Evolutionary conservation across 2,329 filamentous ascomycete species (phyloP), one percentile per base, ranked within the genome.

Genomic region (Rhynchosporium secalis): DNA sequence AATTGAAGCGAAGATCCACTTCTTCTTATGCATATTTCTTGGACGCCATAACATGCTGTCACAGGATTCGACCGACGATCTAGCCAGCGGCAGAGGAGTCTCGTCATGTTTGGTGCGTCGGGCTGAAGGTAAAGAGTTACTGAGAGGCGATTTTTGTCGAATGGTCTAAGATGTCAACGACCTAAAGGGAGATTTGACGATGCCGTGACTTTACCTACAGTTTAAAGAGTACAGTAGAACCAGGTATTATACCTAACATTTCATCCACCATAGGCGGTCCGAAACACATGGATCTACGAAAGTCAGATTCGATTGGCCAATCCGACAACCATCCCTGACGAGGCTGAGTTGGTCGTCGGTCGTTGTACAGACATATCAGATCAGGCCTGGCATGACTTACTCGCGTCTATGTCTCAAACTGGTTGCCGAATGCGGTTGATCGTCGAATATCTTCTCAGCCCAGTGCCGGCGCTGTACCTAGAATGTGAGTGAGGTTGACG

Each of bases 391-490:
- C 74, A 72, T 62, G 61, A 70, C 75, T 73, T 65, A 78, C 77
- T 64, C 63, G 70, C 69, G 69, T 54, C 70, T 72, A 62, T 79
- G 75, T 66, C 78, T 80, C 56, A 86, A 73, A 4, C 77, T 75
- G 4, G 82, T 85, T 10, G 78, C 79, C 0, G 83, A 78, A 45
- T 84, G 74, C 36, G 69, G 70, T 0, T 81, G 81, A 26, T 81
- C 75, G 0, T 81, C 81, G 66, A 87, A 87, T 29, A 87, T 84
- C 46, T 82, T 78, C 67, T 86, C 80, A 5, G 84, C 83, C 85
- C 85, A 88, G 69, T 87, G 84, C 4, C 77, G 74, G 56, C 75
- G 75, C 82, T 86, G 49, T 41, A 2, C 60, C 63, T 65, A 54
- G 51, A 61, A 57, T 41, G 63, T 70, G 48, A 68, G 62, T 51